Conservation (phyloP, 768 basidiomycete species). For the Boletus sensibilis region DNA sequence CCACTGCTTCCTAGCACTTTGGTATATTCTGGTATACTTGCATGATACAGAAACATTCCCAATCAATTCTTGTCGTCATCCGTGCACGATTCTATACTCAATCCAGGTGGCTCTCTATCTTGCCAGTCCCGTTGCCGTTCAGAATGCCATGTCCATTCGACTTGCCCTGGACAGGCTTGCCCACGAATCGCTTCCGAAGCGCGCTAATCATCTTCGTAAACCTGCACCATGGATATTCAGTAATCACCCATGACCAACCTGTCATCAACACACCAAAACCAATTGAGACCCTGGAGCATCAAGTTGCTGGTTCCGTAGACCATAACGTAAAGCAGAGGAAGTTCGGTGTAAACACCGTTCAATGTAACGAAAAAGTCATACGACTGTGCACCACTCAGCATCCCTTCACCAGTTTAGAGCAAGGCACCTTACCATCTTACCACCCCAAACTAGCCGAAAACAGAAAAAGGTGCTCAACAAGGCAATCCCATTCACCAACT, state of each 20-base stretch:
- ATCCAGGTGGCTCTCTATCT: constrained; percentile 10
- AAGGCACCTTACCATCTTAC: constrained; percentile 35
- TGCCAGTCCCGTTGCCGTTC: constrained; percentile 19
- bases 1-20: constrained; percentile 2
- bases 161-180: constrained; percentile 18
- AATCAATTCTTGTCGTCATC: background rate
- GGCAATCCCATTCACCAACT: constrained; percentile 68
- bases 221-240: constrained; percentile 34
- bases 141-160: constrained; percentile 10
- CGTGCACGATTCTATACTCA: constrained; percentile 1
- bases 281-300: constrained; percentile 69
- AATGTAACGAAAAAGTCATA: constrained; percentile 64
- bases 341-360: constrained; percentile 48
- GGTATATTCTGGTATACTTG: constrained; percentile 20
- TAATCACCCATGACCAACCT: background rate
- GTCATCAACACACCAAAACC: constrained; percentile 60
- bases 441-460: constrained; percentile 72
- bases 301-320: constrained; percentile 61
- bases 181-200: constrained; percentile 58
- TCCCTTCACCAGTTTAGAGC: background rate
- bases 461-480: constrained; percentile 68
- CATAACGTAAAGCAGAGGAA: constrained; percentile 50
- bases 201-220: constrained; percentile 72
- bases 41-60: constrained; percentile 1
- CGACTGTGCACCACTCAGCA: constrained; percentile 44